Percentiles rank a stretch among this genome's conserved stretches.
Conservation (phyloP, 176 grass and related monocot species). For the Bothriochloa decipiens region DNA sequence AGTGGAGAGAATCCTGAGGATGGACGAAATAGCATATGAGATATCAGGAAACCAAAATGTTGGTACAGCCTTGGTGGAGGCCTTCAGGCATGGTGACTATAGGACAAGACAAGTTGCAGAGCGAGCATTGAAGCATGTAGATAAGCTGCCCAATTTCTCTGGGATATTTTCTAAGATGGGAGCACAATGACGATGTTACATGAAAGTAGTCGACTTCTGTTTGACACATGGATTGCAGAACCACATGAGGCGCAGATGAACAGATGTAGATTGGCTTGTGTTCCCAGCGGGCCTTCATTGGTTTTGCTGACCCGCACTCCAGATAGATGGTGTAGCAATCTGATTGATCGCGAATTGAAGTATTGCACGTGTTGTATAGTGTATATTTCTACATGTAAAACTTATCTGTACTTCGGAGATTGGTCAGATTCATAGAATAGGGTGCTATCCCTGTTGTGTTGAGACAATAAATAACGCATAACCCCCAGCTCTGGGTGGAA, state of each 20-base stretch:
- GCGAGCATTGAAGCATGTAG: slow-evolving; percentile 88
- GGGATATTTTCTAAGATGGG: slow-evolving; percentile 90
- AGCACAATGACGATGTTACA: slow-evolving; percentile 43
- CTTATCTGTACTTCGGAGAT: slow-evolving; percentile 43
- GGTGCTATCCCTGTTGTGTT: slow-evolving; percentile 34
- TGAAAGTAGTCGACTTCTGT: slow-evolving; percentile 40
- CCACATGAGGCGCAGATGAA: slow-evolving; percentile 17
- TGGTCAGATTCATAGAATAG: slow-evolving; percentile 47
- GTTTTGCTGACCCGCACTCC: slow-evolving; percentile 15
- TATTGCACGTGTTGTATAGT: slow-evolving; percentile 49
- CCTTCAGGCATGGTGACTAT: slow-evolving; percentile 85
- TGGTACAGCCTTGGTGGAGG: slow-evolving; percentile 83
- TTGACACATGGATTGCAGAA: slow-evolving; percentile 41
- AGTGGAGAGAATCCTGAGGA: slow-evolving; percentile 89
- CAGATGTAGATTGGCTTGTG: neutral
- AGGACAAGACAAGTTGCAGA: slow-evolving; percentile 95
- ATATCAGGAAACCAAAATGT: slow-evolving; percentile 96
- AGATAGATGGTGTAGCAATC: neutral
- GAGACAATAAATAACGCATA: slow-evolving; percentile 31
- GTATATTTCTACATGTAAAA: slow-evolving; percentile 52
- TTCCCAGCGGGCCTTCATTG: slow-evolving; percentile 9
- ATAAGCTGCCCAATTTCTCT: slow-evolving; percentile 97
- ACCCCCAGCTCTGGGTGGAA: slow-evolving; percentile 15
- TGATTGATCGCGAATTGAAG: slow-evolving; percentile 41
- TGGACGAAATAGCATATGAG: slow-evolving; percentile 72